A percentile compares a stretch with the other conserved stretches of the same genome.
Evolutionary conservation across 1,139 yeast species (phyloP).

Genomic region (Sugiyamaella pinicola): DNA sequence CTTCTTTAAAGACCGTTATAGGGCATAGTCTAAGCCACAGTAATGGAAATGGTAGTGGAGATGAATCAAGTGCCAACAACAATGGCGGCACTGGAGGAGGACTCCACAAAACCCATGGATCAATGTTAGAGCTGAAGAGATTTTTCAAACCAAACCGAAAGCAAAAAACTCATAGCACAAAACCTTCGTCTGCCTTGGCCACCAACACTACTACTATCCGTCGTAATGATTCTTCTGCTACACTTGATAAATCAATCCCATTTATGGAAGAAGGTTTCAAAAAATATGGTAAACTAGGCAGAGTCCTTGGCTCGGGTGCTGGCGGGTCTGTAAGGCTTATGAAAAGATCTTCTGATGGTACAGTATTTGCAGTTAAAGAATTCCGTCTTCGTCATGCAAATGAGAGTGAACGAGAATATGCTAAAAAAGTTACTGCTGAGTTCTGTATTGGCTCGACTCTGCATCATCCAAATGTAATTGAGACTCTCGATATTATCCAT

Average conservation of each 20-base stretch:
- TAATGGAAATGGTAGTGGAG: slow-evolving; percentile 15
- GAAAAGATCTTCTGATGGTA: slow-evolving; percentile 75
- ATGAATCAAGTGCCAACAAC: slow-evolving; percentile 6
- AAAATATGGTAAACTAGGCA: slow-evolving; percentile 88
- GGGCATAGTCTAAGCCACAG: slow-evolving; percentile 5
- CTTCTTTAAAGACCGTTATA: slow-evolving; percentile 11
- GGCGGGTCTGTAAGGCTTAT: slow-evolving; percentile 94
- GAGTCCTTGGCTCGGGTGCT: slow-evolving; percentile 93
- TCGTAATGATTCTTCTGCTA: slow-evolving; percentile 23
- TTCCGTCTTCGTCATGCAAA: slow-evolving; percentile 83
- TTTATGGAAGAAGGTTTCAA: slow-evolving; percentile 51
- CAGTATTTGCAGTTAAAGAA: slow-evolving; percentile 95
- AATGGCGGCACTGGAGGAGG: neutral
- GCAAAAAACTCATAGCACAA: slow-evolving; percentile 22
- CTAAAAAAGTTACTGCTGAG: slow-evolving; percentile 95
- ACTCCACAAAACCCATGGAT: slow-evolving; percentile 37
- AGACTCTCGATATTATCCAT: slow-evolving; percentile 87
- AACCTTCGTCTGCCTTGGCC: slow-evolving; percentile 17
- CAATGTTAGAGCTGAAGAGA: slow-evolving; percentile 46
- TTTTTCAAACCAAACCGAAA: slow-evolving; percentile 39
- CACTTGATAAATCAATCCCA: slow-evolving; percentile 34
- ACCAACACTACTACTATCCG: slow-evolving; percentile 28
- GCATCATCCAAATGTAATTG: slow-evolving; percentile 91
- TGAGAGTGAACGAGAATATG: slow-evolving; percentile 85
- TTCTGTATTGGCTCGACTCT: slow-evolving; percentile 95